Evolutionary conservation across 2,329 filamentous ascomycete species (phyloP), one percentile per base, ranked within the genome.

Genomic region (Knufia petricola): DNA sequence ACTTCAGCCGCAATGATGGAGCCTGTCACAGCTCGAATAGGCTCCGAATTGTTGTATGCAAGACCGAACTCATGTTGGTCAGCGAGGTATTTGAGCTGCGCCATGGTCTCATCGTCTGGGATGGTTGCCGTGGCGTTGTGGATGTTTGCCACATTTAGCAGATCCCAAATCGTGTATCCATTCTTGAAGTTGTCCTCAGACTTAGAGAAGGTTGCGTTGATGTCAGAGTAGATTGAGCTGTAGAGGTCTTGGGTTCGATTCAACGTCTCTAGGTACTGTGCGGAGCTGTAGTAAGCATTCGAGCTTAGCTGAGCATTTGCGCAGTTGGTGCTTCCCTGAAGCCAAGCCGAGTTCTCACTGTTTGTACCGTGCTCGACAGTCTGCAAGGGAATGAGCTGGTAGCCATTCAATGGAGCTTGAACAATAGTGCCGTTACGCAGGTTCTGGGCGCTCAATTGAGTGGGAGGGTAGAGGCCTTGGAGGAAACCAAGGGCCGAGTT

Each of bases 391-490:
- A 94, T 83, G 52, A 92, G 78, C 66, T 95, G 89, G 63, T 88
- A 94, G 21, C 88, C 88, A 52, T 78, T 72, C 60, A 94, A 68
- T 0, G 89, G 87, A 1, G 80, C 70, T 50, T 79, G 69, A 10
- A 89, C 71, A 3, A 67, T 70, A 19, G 77, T 77, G 43, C 84
- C 84, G 64, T 94, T 88, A 58, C 78, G 78, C 34, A 95, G 76
- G 1, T 71, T 79, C 66, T 85, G 74, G 30, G 73, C 67, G 8
- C 74, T 72, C 1, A 69, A 62, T 4, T 66, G 62, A 1, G 82
- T 78, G 1, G 89, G 87, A 8, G 89, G 89, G 63, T 95, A 95
- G 17, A 95, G 73, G 24, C 81, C 87, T 68, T 95, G 89, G 24
- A 90, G 69, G 24, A 94, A 95, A 26, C 79, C 84, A 39, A 77